A percentile compares a stretch with the other conserved stretches of the same genome.
phyloP scores from a whole-genome alignment of 2,329 filamentous ascomycete genomes.

The Sodiomyces alkalinus region DNA sequence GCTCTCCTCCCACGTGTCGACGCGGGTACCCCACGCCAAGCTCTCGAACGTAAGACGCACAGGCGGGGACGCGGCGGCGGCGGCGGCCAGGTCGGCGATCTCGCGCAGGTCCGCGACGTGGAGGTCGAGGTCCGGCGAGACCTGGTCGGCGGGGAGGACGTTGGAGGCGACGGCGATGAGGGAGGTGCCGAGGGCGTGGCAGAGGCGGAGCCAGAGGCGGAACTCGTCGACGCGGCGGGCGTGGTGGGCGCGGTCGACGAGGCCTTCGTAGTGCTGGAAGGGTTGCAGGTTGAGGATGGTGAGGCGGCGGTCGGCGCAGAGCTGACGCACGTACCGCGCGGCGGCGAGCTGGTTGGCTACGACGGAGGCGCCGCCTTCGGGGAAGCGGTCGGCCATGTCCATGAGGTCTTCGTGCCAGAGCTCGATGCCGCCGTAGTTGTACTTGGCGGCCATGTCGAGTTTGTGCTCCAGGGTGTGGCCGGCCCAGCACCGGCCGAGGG shows the following conservation, averaged over 20 bases:
- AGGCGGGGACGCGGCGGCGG: conserved; percentile 34
- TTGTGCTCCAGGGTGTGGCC: conserved; percentile 54
- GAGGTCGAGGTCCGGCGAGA: conserved; percentile 31
- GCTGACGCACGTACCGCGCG: conserved; percentile 36
- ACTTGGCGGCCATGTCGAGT: conserved; percentile 47
- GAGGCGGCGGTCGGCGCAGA: conserved; percentile 42
- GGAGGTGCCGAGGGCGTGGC: conserved; percentile 48
- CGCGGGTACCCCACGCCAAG: conserved; percentile 55
- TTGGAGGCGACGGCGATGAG: conserved; percentile 61
- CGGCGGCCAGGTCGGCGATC: conserved; percentile 54
- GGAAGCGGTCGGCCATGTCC: conserved; percentile 35
- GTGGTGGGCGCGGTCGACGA: conserved; percentile 46
- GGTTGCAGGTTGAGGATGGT: conserved; percentile 57
- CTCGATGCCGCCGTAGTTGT: conserved; percentile 57
- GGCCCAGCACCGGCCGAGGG: conserved; percentile 53
- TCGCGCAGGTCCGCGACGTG: conserved; percentile 48
- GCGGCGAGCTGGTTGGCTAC: conserved; percentile 37
- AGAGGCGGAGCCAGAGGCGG: conserved; percentile 53
- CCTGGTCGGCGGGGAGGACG: conserved; percentile 38
- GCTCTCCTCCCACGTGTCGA: conserved; percentile 55
- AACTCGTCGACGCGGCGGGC: conserved; percentile 44
- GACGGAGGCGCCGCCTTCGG: conserved; percentile 20
- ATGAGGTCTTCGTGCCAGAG: conserved; percentile 65
- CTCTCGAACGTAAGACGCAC: conserved; percentile 62
- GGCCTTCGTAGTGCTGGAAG: conserved; percentile 64